Base-by-base conservation (phyloP, 2,329 filamentous ascomycete species). In the Phialophora verrucosa region DNA sequence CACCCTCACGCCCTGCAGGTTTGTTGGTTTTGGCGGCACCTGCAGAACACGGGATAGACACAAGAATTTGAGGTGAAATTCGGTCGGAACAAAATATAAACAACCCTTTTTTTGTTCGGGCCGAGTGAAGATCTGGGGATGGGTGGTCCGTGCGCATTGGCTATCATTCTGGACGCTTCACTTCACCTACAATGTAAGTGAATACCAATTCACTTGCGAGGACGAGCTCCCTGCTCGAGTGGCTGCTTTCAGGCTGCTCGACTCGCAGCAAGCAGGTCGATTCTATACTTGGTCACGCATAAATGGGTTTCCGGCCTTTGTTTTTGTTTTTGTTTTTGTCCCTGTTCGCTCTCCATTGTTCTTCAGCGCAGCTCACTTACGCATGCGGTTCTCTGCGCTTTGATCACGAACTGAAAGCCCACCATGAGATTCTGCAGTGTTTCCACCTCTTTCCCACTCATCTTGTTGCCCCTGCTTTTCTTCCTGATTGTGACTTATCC, bases 1-100 rank as follows among this genome's bases (percentile, higher is more conserved):
- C 55, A 58, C 54, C 62, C 54, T 59, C 27, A 59, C 62, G 54
- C 62, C 47, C 25, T 31, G 50, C 27, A 29, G 20, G 20, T 29
- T 51, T 23, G 20, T 29, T 25, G 25, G 10, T 27, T 51, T 55
- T 55, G 53, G 53, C 29, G 53, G 27, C 53, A 35, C 47, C 29
- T 25, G 17, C 31, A 42, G 59, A 27, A 59, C 55, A 42, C 62
- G 42, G 62, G 62, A 62, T 63, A 63, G 56, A 31, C 49, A 64
- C 56, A 20, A 44, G 63, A 57, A 65, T 61, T 61, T 65, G 55
- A 23, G 17, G 4, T 14, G 42, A 31, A 29, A 61, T 57, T 57
- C n/a, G 42, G 44, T 11, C 1, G 53, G 29, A n/a, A 6, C 20
- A 42, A 42, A 61, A 53, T 38, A 61, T 61, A 42, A 55, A 32